Base-by-base conservation (phyloP, 306 rosid species). In the Potentilla sterilis region DNA sequence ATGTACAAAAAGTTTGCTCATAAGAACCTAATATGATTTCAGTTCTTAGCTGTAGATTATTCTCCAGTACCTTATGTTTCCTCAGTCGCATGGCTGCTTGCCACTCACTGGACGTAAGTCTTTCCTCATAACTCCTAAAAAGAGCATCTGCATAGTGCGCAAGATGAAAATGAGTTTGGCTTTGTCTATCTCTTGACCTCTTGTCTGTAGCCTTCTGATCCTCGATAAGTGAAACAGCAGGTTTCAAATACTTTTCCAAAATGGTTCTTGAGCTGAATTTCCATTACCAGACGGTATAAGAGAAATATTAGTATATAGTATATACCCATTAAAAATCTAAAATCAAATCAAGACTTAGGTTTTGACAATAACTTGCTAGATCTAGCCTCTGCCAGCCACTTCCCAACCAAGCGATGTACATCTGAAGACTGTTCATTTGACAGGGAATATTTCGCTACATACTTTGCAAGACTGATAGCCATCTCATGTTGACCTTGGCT, bases 341-440 rank as follows among this genome's bases (percentile, higher is more conserved):
- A 61, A 75, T 59, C 8, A 54, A 65, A 34, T 75, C 40, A 2
- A 67, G 66, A 46, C 75, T 74, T 78, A 46, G 40, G 67, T 46
- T 44, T 81, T 79, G 77, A 70, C 69, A 32, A 16, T 84, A 83
- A 91, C 98, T 86, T 94, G 98, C 98, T 91, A 79, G 97, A 90
- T 91, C 98, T 89, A 78, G 94, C 90, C 87, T 94, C 98, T 52
- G 98, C 98, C 80, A 94, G 86, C 98, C 98, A 94, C 85, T 91
- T 94, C 83, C 98, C 98, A 71, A 88, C 89, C 87, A 94, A 77
- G 78, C 98, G 96, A 86, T 84, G 78, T 69, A 87, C 91, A 86
- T 89, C 92, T 78, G 97, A 88, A 86, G 92, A 86, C 82, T 90
- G 96, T 77, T 90, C 87, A 81, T 81, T 80, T 57, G 86, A 79